A percentile compares a stretch with the other conserved stretches of the same genome.
These are phyloP conservation scores for Rutstroemia sp. DNA, from an alignment of 2,329 filamentous ascomycete genomes.

Conservation along the genomic window DNA sequence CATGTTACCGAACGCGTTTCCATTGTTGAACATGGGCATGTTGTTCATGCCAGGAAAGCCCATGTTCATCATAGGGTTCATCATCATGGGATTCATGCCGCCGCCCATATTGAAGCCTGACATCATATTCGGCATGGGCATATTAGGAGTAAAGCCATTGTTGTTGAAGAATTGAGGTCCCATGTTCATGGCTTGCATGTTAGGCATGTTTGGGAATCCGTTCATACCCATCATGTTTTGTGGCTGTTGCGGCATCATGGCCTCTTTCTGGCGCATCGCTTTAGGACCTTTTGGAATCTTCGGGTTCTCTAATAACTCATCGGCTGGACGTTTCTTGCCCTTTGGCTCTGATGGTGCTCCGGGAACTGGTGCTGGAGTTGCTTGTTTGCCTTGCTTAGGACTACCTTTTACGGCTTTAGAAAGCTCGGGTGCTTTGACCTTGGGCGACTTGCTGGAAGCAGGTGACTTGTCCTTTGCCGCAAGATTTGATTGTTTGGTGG, in stretches of 20 bases:
- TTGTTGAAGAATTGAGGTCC: constrained; percentile 12
- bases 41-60: constrained; percentile 32
- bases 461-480: constrained; percentile 19
- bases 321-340: constrained; percentile 73
- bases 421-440: background rate
- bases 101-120: constrained; percentile 31
- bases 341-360: constrained; percentile 7
- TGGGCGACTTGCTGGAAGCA: constrained; percentile 29
- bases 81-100: constrained; percentile 32
- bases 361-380: background rate
- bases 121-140: constrained; percentile 27
- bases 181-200: constrained; percentile 19
- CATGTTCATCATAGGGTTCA: constrained; percentile 29
- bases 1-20: constrained; percentile 17
- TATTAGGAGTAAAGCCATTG: background rate
- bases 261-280: constrained; percentile 49
- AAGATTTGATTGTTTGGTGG: constrained; percentile 22
- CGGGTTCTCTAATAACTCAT: constrained; percentile 59
- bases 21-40: constrained; percentile 32
- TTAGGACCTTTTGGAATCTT: constrained; percentile 59
- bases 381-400: constrained; percentile 12
- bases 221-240: constrained; percentile 35
- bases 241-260: constrained; percentile 32
- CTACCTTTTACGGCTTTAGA: constrained; percentile 18
- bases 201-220: constrained; percentile 26